Evolutionary conservation across 1,139 yeast species (phyloP), one percentile per base, ranked within the genome.

Genomic region (Blastobotrys indianensis): DNA sequence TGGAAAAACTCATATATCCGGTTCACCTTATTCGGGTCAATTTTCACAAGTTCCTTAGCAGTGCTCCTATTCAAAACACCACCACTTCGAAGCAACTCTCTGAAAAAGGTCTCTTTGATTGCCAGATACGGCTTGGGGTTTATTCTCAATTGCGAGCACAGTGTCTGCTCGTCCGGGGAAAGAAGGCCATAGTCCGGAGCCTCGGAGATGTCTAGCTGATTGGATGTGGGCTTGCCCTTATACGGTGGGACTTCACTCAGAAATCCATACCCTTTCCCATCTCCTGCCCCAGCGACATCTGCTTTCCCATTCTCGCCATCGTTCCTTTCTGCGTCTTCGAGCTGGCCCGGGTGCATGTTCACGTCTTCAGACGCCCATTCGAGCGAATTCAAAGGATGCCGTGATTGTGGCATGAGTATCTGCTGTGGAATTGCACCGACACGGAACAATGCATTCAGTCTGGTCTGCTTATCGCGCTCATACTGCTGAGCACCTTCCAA

Each of bases 91-190:
- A 90, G 71, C 28, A 94, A 79, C 61, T 90, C 97, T 56, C 94
- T 78, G 73, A 92, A 87, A 48, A 92, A 67, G n/a, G 88, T 82
- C 62, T 87, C 95, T 62, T 92, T 92, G 54, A 92, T 86, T 2
- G 95, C 95, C 53, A 94, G 70, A 61, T 90, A 92, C 1, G 97
- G 95, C 62, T 92, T 92, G 10, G 99, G 98, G 51, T 85, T 68
- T 10, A 94, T 82, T 54, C 95, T 79, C 52, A 92, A 72, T 42
- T 82, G 85, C 4, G 90, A 75, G 67, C 98, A 94, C 39, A 94
- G 67, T 50, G 79, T 80, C 62, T 84, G 92, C 63, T 92, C 99
- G 52, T 85, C 96, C 23, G 80, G 78, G 1, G 94, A 83, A 46
- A 92, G 69, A 47, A 92, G 68, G 42, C 86, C 90, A 53, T 77